Evolutionary conservation across 495 filamentous ascomycete species (phyloP), one percentile per base, ranked within the genome.

Genomic region (Penicillium roqueforti): DNA sequence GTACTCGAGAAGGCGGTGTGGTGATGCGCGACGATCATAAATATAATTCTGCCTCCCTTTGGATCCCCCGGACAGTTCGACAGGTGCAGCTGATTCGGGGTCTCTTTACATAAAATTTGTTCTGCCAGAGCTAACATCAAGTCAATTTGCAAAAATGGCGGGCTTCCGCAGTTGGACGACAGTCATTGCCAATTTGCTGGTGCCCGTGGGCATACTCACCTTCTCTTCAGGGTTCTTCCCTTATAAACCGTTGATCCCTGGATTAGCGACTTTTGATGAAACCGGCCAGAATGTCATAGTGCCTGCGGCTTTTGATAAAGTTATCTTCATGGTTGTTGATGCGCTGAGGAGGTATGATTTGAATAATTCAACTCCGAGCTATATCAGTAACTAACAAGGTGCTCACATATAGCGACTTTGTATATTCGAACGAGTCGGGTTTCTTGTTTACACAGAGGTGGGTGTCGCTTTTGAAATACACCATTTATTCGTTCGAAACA

Each of bases 261-360:
- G 93, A 20, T 73, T 92, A 39, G 91, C 92, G 16, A 75, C 75
- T 22, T 87, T 84, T 67, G 76, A 82, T 51, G 58, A 73, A 14
- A 52, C 72, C 22, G 71, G 70, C 8, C 70, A 80, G 64, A 51
- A 62, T 54, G 60, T 10, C 18, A 16, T 55, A 22, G 47, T 49
- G 3, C 72, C 80, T 39, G 79, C 86, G 20, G 78, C 84, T 2
- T 99, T 99, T 68, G 84, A 97, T 60, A 91, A 85, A 60, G 76
- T 97, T 46, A 78, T 99, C 45, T 95, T 99, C 69, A 97, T 99
- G 92, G 93, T 99, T 8, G 82, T 99, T 8, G 93, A 99, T 80
- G 92, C 93, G 31, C 72, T 97, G 60, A 77, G 92, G 65, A 96
- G 90, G 91, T 96, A 77, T 23, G 54, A 18, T 43, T 54, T 25